phyloP scores from a whole-genome alignment of 2,329 filamentous ascomycete genomes.

The Neonectria coccinea region DNA sequence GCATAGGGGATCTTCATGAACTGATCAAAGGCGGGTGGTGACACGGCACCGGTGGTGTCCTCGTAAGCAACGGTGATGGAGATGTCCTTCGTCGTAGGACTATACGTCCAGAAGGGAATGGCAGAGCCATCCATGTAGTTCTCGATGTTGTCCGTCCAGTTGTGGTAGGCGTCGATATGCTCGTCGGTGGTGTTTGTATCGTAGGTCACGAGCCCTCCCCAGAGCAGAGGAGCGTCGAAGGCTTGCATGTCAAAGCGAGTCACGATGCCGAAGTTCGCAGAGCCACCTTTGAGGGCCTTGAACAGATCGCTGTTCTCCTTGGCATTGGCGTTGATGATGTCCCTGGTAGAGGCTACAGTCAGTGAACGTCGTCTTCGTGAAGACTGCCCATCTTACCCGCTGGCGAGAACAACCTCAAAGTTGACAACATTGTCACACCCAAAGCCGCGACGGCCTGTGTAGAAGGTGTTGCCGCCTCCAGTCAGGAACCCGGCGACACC shows the following conservation, averaged over 20 bases:
- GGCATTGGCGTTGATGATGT: conserved; percentile 16
- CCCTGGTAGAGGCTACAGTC: conserved; percentile 33
- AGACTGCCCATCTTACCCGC: conserved; percentile 37
- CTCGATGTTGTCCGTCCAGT: conserved; percentile 8
- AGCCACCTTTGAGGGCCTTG: conserved; percentile 34
- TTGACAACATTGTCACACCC: conserved; percentile 57
- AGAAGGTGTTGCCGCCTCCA: conserved; percentile 41
- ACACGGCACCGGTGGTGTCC: conserved; percentile 5
- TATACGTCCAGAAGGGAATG: conserved; percentile 21
- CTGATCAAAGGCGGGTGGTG: conserved; percentile 9
- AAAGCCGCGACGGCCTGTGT: conserved; percentile 32
- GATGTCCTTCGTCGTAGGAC: conserved; percentile 5
- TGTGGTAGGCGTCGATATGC: conserved; percentile 29
- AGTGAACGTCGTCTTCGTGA: not conserved
- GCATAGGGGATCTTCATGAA: conserved; percentile 4
- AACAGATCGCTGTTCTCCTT: conserved; percentile 28
- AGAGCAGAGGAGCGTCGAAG: conserved; percentile 31
- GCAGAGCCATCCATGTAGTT: conserved; percentile 12
- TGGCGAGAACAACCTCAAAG: conserved; percentile 58
- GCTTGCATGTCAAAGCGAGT: conserved; percentile 37
- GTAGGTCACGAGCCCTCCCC: conserved; percentile 34
- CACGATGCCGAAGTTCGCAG: conserved; percentile 35
- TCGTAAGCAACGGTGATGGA: conserved; percentile 9
- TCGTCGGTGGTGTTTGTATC: conserved; percentile 28
- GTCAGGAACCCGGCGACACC: conserved; percentile 48